phyloP scores from a whole-genome alignment of 768 basidiomycete genomes.

The Lactifluus subvellereus region DNA sequence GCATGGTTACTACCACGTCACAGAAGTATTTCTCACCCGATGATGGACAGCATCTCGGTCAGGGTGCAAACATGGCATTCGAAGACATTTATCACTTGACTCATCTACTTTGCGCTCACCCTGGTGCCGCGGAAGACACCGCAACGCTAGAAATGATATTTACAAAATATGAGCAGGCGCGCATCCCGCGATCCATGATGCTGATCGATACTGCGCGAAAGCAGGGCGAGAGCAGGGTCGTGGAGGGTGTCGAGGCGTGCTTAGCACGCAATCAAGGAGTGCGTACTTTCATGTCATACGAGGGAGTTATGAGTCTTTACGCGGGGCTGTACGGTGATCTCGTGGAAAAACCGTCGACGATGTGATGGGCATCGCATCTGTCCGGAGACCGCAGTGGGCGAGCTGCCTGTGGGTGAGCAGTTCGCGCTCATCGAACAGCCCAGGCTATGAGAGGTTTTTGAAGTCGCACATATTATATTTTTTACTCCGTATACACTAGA shows the following conservation, averaged over 20 bases:
- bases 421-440: not conserved
- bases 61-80: conserved; percentile 43
- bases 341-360: not conserved
- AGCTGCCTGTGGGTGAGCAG: not conserved
- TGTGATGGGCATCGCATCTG: not conserved
- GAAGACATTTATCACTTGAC: conserved; percentile 38
- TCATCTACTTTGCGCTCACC: conserved; percentile 31
- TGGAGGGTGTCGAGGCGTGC: conserved; percentile 32
- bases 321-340: conserved; percentile 13
- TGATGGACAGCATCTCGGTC: conserved; percentile 38
- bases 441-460: no score
- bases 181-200: conserved; percentile 34
- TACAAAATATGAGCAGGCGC: conserved; percentile 32
- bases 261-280: conserved; percentile 29
- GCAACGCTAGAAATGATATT: conserved; percentile 32
- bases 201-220: conserved; percentile 35
- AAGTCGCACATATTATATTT: not conserved
- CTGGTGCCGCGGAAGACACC: conserved; percentile 24
- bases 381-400: not conserved
- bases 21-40: not conserved
- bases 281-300: conserved; percentile 23
- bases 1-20: not conserved
- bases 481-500: not conserved
- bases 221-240: conserved; percentile 34
- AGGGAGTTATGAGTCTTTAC: conserved; percentile 6